Percentiles rank a stretch among this genome's conserved stretches.
phyloP scores from a whole-genome alignment of 495 filamentous ascomycete species.

The Pyrenula massariospora region DNA sequence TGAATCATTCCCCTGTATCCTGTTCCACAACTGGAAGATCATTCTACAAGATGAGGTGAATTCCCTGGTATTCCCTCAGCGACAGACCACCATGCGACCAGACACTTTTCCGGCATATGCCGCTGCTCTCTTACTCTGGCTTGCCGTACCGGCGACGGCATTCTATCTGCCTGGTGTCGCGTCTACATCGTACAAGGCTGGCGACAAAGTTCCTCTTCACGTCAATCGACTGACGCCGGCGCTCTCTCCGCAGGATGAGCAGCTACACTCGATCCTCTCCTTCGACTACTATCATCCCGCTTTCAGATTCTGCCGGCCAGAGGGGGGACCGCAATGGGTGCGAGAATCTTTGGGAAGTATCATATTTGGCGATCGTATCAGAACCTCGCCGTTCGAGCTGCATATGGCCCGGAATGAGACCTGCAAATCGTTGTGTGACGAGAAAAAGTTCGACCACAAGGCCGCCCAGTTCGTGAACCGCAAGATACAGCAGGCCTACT shows the following conservation, averaged over 20 bases:
- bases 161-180: slow-evolving; percentile 97
- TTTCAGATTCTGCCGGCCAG: slow-evolving; percentile 78
- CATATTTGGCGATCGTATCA: slow-evolving; percentile 90
- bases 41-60: no score
- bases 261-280: slow-evolving; percentile 79
- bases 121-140: slow-evolving; percentile 38
- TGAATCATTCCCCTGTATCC: no score
- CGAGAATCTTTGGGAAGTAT: slow-evolving; percentile 91
- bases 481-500: slow-evolving; percentile 69
- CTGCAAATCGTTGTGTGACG: slow-evolving; percentile 66
- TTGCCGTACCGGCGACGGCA: slow-evolving; percentile 27
- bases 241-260: slow-evolving; percentile 57
- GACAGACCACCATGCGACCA: no score
- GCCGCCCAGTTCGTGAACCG: slow-evolving; percentile 70
- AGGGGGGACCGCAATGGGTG: slow-evolving; percentile 59
- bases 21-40: no score
- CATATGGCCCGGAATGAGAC: slow-evolving; percentile 74
- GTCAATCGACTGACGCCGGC: slow-evolving; percentile 89
- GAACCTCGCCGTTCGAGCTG: slow-evolving; percentile 80
- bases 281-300: slow-evolving; percentile 88
- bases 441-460: slow-evolving; percentile 50
- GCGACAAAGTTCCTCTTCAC: slow-evolving; percentile 70
- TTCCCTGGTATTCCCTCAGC: no score
- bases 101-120: no score
- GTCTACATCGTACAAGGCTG: slow-evolving; percentile 74